Percentiles rank a stretch among this genome's conserved stretches.
Conservation (phyloP, 257 asterid species). For the Cruciata laevipes region DNA sequence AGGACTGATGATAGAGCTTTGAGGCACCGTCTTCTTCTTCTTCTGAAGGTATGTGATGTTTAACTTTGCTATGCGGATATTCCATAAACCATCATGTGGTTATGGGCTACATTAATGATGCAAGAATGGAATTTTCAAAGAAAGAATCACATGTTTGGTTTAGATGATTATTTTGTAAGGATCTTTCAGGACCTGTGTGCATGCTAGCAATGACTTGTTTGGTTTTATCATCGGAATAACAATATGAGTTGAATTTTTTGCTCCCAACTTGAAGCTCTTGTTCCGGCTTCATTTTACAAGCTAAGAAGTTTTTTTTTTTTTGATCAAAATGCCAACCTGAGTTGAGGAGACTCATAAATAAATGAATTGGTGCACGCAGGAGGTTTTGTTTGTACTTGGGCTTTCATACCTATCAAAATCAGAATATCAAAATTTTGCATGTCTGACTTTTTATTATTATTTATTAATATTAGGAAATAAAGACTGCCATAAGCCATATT, state of each 20-base stretch:
- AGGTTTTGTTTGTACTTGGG: not conserved
- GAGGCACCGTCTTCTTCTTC: slow-evolving; percentile 97
- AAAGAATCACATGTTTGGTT: not conserved
- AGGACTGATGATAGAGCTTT: slow-evolving; percentile 97
- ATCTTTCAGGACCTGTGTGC: not conserved
- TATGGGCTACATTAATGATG: not conserved
- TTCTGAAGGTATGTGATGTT: slow-evolving; percentile 57
- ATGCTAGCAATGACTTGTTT: not conserved
- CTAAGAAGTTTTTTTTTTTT: not conserved
- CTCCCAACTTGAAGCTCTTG: not conserved
- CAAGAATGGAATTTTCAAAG: not conserved
- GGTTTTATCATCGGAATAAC: slow-evolving; percentile 1
- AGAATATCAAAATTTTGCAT: not conserved
- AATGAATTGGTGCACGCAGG: not conserved
- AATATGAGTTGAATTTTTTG: not conserved
- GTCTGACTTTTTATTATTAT: too few relatives aligned
- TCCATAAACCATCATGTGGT: not conserved
- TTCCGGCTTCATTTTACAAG: not conserved
- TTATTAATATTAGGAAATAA: not conserved
- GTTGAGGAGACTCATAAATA: not conserved
- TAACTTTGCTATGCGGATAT: not conserved
- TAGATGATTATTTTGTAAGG: not conserved
- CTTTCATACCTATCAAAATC: not conserved
- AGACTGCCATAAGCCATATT: not conserved
- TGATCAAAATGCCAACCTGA: not conserved